A percentile compares a stretch with the other conserved stretches of the same genome.
phyloP scores from a whole-genome alignment of 495 filamentous ascomycete genomes.

The Gamarada debralockiae region DNA sequence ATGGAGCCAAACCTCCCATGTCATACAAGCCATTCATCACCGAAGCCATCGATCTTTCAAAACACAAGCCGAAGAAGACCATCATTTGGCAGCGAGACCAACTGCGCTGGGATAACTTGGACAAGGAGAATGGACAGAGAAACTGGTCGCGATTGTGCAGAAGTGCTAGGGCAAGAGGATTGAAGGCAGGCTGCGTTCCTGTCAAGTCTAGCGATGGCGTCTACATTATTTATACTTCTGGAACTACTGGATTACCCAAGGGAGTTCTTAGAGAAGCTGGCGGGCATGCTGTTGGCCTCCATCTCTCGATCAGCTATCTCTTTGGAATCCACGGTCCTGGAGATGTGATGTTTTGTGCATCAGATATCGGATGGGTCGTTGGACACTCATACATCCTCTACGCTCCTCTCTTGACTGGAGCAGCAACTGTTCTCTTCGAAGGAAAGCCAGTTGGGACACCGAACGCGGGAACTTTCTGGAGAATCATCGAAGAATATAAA shows the following conservation, averaged over 20 bases:
- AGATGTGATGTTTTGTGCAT: conserved; percentile 81
- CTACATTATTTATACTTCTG: conserved; percentile 87
- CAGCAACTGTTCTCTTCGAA: conserved; percentile 85
- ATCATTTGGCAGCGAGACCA: conserved; percentile 79
- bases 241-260: conserved; percentile 85
- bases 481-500: conserved; percentile 77
- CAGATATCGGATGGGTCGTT: conserved; percentile 84
- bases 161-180: conserved; percentile 57
- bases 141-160: conserved; percentile 76
- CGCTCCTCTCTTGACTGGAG: conserved; percentile 76
- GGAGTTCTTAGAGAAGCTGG: conserved; percentile 81
- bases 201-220: conserved; percentile 71
- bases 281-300: conserved; percentile 83
- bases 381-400: conserved; percentile 86
- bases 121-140: conserved; percentile 61
- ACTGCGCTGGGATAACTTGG: conserved; percentile 64
- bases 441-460: conserved; percentile 91
- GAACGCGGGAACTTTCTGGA: conserved; percentile 82
- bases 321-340: conserved; percentile 77
- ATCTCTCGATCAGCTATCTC: conserved; percentile 71
- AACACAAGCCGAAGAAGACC: conserved; percentile 60
- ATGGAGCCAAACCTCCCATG: conserved; percentile 74
- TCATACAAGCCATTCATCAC: conserved; percentile 68
- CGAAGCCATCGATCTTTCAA: conserved; percentile 54
- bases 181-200: conserved; percentile 68